Evolutionary conservation across 2,329 filamentous ascomycete genomes (phyloP).

Genomic region (Chalaropsis ovoidea): DNA sequence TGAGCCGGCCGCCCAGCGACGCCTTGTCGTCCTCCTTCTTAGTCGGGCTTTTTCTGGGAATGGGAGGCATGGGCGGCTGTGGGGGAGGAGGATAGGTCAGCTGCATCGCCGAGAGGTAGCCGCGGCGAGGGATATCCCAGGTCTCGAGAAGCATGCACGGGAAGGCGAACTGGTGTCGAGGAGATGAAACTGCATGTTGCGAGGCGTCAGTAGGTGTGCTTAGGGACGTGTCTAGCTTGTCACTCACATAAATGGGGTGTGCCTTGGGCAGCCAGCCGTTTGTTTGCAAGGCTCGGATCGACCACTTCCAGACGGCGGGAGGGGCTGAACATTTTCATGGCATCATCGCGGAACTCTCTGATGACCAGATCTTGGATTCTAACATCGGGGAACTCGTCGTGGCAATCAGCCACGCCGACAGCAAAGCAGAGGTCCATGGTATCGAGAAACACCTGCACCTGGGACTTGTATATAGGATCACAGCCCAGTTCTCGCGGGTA

Average conservation of each 20-base stretch:
- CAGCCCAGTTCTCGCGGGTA: constrained; percentile 5
- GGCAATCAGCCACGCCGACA: constrained; percentile 12
- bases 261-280: neutral
- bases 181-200: neutral
- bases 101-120: neutral
- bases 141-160: constrained; percentile 1
- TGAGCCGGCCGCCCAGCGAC: neutral
- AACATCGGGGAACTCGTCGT: neutral
- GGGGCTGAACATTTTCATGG: neutral
- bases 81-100: neutral
- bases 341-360: neutral
- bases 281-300: neutral
- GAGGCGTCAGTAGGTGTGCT: neutral
- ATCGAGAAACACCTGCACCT: constrained; percentile 9
- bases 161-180: constrained; percentile 7
- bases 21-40: neutral
- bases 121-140: neutral
- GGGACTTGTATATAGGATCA: constrained; percentile 3
- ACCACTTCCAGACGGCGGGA: neutral
- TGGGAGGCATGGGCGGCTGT: constrained; percentile 2
- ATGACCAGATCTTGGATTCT: neutral
- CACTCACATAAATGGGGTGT: constrained; percentile 8
- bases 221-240: neutral
- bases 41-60: neutral
- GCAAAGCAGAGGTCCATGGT: constrained; percentile 14